These are phyloP conservation scores for Domatiomyces globalis DNA, from an alignment of 2,329 filamentous ascomycete species.

Conservation along the genomic window DNA sequence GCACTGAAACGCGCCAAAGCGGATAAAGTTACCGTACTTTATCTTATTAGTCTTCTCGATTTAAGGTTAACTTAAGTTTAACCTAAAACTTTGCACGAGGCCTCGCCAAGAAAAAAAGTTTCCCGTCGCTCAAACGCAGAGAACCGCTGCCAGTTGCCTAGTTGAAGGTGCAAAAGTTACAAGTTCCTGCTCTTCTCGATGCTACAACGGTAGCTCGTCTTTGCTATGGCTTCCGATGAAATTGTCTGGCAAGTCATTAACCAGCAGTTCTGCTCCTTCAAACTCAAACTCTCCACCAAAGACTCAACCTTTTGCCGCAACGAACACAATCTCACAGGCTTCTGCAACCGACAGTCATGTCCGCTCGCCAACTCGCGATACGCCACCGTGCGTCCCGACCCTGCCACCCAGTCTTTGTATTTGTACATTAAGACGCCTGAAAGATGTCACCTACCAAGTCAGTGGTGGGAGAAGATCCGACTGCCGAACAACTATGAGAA, in stretches of 20 bases:
- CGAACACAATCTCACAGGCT: slow-evolving; percentile 73
- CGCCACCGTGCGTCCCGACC: slow-evolving; percentile 75
- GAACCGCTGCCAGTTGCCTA: too few species aligned
- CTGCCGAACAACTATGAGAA: slow-evolving; percentile 81
- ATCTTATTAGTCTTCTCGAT: too few species aligned
- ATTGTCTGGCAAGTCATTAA: slow-evolving; percentile 97
- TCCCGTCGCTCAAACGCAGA: background rate
- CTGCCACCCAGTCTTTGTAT: slow-evolving; percentile 68
- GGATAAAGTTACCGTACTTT: too few species aligned
- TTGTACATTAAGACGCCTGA: slow-evolving; percentile 95
- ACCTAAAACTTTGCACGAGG: background rate
- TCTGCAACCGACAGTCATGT: slow-evolving; percentile 78
- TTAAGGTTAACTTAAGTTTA: too few species aligned
- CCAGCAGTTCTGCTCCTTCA: slow-evolving; percentile 89
- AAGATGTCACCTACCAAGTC: slow-evolving; percentile 71
- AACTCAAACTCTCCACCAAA: slow-evolving; percentile 78
- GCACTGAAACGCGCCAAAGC: too few species aligned
- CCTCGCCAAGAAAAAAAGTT: background rate
- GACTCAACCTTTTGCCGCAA: slow-evolving; percentile 90
- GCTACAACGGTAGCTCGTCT: background rate
- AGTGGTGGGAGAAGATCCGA: slow-evolving; percentile 89
- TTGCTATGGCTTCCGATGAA: slow-evolving; percentile 76
- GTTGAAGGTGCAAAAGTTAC: background rate
- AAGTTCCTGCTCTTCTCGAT: background rate
- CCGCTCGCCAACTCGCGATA: slow-evolving; percentile 85